Base-by-base conservation (phyloP, 306 rosid species). In the Gastrolobium villosum region DNA sequence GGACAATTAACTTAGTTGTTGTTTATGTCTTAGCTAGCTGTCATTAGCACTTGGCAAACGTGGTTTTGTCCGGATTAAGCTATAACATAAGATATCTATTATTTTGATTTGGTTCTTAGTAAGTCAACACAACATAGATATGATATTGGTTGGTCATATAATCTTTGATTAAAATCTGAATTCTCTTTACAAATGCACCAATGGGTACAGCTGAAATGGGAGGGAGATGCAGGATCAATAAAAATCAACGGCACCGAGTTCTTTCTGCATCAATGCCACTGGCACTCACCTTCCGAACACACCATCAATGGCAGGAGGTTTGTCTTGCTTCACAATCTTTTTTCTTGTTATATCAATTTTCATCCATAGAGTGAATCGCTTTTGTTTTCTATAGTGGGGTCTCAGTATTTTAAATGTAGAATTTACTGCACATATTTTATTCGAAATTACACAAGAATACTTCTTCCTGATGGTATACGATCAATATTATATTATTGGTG, bases 231-330 rank as follows among this genome's bases (percentile, higher is more conserved):
- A 0, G 94, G 98, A 59, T 85, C 88, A 36, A 56, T 87, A 46
- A 10, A 30, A 36, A 82, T 93, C 65, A 88, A 88, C 11, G 97
- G 90, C 61, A 89, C 89, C 0, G 34, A 87, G 1, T 93, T 79
- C 76, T 65, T 77, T 53, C 90, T 93, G 40, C 81, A 63, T 7
- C 96, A 89, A 73, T 50, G 87, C 20, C 98, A 93, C 37, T 93
- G 97, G 94, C 98, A 93, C 72, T 80, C 93, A 7, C 97, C 96
- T 66, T 88, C 98, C 0, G 97, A 93, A 70, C 98, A 93, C 26
- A 36, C 96, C 71, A 65, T 93, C 72, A 87, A 93, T 53, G 93
- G 94, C 62, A 79, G 67, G 11, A 89, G 89, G 97, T 87, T 54
- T 68, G 54, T 67, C 15, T 62, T 67, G 6, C 32, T 14, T 48